phyloP scores from a whole-genome alignment of 371 early-diverging fungal genomes.

The Mucor plumbeus region DNA sequence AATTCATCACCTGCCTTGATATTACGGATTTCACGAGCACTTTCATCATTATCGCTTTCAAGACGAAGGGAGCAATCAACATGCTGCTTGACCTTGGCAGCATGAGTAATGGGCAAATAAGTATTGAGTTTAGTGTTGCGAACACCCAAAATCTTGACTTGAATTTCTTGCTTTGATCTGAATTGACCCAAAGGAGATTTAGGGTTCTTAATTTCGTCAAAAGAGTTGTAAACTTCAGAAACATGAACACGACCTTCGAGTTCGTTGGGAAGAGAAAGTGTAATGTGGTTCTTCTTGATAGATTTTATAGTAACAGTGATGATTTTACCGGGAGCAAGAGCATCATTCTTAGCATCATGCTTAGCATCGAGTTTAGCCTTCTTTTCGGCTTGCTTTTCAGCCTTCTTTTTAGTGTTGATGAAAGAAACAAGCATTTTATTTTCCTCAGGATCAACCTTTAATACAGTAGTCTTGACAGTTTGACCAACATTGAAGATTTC shows the following conservation, averaged over 20 bases:
- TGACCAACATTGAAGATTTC: slow-evolving; percentile 75
- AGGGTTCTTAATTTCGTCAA: slow-evolving; percentile 43
- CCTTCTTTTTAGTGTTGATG: slow-evolving; percentile 41
- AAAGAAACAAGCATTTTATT: slow-evolving; percentile 41
- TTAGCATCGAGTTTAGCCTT: slow-evolving; percentile 30
- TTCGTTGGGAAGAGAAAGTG: slow-evolving; percentile 67
- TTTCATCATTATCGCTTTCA: slow-evolving; percentile 16
- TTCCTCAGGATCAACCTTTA: slow-evolving; percentile 57
- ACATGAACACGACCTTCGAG: slow-evolving; percentile 71
- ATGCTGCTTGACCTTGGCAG: slow-evolving; percentile 29
- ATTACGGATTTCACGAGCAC: slow-evolving; percentile 34
- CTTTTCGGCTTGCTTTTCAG: slow-evolving; percentile 38
- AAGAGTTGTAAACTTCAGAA: slow-evolving; percentile 61
- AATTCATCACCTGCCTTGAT: slow-evolving; percentile 54
- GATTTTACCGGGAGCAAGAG: slow-evolving; percentile 58
- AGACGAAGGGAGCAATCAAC: slow-evolving; percentile 37
- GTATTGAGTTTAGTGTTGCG: slow-evolving; percentile 62
- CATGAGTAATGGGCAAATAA: slow-evolving; percentile 67
- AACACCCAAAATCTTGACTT: slow-evolving; percentile 71
- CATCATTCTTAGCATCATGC: slow-evolving; percentile 51
- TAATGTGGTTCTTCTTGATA: slow-evolving; percentile 64
- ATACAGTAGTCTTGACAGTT: slow-evolving; percentile 78
- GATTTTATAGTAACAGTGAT: slow-evolving; percentile 60
- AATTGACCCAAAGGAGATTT: slow-evolving; percentile 49
- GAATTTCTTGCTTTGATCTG: slow-evolving; percentile 44